Evolutionary conservation across 1,284 basidiomycete species (phyloP).

Genomic region (Entoloma clypeatum): DNA sequence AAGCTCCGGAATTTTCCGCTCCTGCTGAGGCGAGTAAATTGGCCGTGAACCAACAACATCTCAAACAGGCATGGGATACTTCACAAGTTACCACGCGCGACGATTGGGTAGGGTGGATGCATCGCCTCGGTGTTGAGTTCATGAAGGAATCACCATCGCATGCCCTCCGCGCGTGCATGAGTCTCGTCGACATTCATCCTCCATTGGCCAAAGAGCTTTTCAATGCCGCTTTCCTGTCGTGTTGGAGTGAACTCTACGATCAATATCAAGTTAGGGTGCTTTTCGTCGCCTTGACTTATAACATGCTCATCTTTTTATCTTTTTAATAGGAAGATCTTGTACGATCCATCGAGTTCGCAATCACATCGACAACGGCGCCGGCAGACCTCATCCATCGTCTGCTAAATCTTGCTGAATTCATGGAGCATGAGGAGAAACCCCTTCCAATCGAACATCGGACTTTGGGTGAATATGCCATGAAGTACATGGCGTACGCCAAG

Average conservation of each 20-base stretch:
- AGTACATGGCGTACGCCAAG: conserved; percentile 95
- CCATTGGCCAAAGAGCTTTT: conserved; percentile 94
- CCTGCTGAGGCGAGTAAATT: conserved; percentile 86
- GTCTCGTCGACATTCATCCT: conserved; percentile 87
- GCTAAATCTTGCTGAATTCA: conserved; percentile 97
- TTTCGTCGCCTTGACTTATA: too few species aligned
- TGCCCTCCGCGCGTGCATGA: conserved; percentile 94
- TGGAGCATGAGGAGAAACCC: conserved; percentile 99
- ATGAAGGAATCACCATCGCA: conserved; percentile 99
- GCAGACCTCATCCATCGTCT: conserved; percentile 92
- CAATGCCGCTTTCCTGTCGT: conserved; percentile 98
- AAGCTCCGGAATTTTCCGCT: conserved; percentile 66
- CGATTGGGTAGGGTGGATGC: conserved; percentile 98
- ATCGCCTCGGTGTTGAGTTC: conserved; percentile 90
- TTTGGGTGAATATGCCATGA: conserved; percentile 91
- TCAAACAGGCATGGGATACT: conserved; percentile 97
- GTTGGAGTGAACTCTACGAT: conserved; percentile 96
- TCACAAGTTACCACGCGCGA: conserved; percentile 77
- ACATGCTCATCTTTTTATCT: conserved; percentile 9
- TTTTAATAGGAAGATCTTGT: conserved; percentile 83
- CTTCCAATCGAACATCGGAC: conserved; percentile 93
- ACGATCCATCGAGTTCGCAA: conserved; percentile 84
- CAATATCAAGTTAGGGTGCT: conserved; percentile 76
- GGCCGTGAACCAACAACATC: conserved; percentile 94
- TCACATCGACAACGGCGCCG: conserved; percentile 78